Base-by-base conservation (phyloP, 257 asterid genomes). In the Galeopsis tetrahit region DNA sequence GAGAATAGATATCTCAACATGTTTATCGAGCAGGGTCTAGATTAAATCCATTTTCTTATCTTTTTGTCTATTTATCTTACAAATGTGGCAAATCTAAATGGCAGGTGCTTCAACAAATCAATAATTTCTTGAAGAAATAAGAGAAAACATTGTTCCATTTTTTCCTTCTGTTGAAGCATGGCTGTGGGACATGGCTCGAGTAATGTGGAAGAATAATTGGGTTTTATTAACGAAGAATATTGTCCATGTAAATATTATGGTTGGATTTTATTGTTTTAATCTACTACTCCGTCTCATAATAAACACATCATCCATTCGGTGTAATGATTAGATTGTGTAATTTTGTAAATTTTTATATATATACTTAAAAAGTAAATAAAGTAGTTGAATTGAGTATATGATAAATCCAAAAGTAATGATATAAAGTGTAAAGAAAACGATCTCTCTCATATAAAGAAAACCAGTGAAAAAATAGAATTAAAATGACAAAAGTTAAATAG, bases 31-130 rank as follows among this genome's bases (percentile, higher is more conserved):
- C 28, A 21, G 28, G 28, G 28, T 21, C 28, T 21, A 32, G 62
- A 61, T 67, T 17, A 32, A 14, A 9, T 48, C 32, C 33, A 13
- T 35, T 11, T 10, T 21, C 7, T 11, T 58, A 17, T 36, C 40
- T 43, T 15, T 15, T 60, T 7, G 38, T 4, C 10, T 7, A 56
- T n/a, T 11, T 5, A 15, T 44, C 13, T 31, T 28, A 35, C 7
- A 32, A 59, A 60, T 28, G 53, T 55, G 39, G 62, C 77, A 79
- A 9, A 77, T 9, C 8, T 46, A 59, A 7, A 58, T 49, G n/a
- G n/a, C 46, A 92, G 96, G 95, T 78, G 38, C 95, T 92, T 63
- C 35, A 69, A 64, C 91, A 90, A 80, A 80, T 90, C 40, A 88
- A 75, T 67, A 76, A 57, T 73, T 81, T 82, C 81, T 73, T 88